phyloP scores from a whole-genome alignment of 768 basidiomycete species.

The Lyophyllum semitale region DNA sequence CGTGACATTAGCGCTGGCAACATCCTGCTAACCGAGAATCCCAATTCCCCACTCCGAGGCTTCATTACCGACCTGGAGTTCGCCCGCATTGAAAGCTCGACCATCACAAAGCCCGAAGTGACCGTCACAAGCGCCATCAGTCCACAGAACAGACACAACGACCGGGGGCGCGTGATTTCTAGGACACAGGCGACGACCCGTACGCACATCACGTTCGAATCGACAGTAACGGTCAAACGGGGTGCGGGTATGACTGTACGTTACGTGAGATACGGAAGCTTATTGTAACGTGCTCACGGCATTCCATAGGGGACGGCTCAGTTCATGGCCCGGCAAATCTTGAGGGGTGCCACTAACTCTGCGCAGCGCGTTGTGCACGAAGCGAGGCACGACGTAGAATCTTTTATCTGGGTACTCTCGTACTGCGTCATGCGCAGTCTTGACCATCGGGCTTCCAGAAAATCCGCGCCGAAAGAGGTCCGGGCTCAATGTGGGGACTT shows the following conservation, averaged over 20 bases:
- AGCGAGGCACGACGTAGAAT: constrained; percentile 7
- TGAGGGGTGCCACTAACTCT: not conserved
- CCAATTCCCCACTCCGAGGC: not conserved
- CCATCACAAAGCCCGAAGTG: not conserved
- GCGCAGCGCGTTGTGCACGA: too few relatives aligned
- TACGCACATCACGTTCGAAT: not conserved
- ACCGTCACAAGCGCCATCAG: not conserved
- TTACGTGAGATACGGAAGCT: not conserved
- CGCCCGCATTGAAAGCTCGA: not conserved
- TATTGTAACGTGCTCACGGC: not conserved
- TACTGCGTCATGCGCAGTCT: constrained; percentile 1
- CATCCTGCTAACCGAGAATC: constrained; percentile 24
- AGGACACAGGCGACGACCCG: not conserved
- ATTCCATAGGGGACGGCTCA: not conserved
- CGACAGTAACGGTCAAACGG: not conserved
- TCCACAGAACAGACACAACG: not conserved
- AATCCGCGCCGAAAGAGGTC: not conserved
- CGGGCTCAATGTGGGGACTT: not conserved
- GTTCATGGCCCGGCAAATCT: not conserved
- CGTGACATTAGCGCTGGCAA: constrained; percentile 36
- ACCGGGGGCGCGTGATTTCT: not conserved
- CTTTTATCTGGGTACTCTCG: constrained; percentile 3
- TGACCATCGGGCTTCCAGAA: not conserved
- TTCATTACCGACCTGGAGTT: constrained; percentile 6
- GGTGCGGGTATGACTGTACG: not conserved